A percentile compares a stretch with the other conserved stretches of the same genome.
These are phyloP conservation scores for Sporothrix variecibatus DNA, from an alignment of 2,329 filamentous ascomycete species.

Conservation along the genomic window DNA sequence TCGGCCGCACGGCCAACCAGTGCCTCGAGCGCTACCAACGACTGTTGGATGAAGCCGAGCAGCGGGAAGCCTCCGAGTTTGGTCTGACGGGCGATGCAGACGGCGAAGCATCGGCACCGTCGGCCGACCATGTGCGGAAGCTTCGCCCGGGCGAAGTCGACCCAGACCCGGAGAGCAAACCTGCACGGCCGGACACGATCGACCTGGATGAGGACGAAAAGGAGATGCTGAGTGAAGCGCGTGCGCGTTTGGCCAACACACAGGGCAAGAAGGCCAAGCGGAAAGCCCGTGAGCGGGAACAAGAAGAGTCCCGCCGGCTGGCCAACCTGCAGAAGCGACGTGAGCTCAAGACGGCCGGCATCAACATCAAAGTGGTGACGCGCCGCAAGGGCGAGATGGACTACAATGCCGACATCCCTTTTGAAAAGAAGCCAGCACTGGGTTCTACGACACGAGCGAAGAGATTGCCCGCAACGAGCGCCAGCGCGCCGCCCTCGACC, in stretches of 20 bases:
- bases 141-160: constrained; percentile 92
- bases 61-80: constrained; percentile 77
- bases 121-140: constrained; percentile 86
- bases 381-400: constrained; percentile 98
- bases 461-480: constrained; percentile 80
- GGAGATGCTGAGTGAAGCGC: constrained; percentile 97
- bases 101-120: constrained; percentile 82
- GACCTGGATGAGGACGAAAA: constrained; percentile 99
- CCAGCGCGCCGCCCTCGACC: constrained; percentile 83
- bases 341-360: constrained; percentile 95
- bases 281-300: constrained; percentile 91
- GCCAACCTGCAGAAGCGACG: constrained; percentile 91
- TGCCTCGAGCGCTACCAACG: constrained; percentile 97
- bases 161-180: constrained; percentile 95
- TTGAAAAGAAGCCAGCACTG: constrained; percentile 84
- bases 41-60: constrained; percentile 91
- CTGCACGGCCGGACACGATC: constrained; percentile 92
- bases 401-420: constrained; percentile 98
- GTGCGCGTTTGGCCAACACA: constrained; percentile 93
- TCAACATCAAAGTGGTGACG: constrained; percentile 93
- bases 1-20: constrained; percentile 94
- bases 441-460: constrained; percentile 94
- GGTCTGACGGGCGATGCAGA: constrained; percentile 76
- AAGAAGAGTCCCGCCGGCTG: constrained; percentile 89
- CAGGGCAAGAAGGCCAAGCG: constrained; percentile 99